Percentiles rank a stretch among this genome's conserved stretches.
phyloP scores from a whole-genome alignment of 2,329 filamentous ascomycete species.

The Fusarium paranaense region DNA sequence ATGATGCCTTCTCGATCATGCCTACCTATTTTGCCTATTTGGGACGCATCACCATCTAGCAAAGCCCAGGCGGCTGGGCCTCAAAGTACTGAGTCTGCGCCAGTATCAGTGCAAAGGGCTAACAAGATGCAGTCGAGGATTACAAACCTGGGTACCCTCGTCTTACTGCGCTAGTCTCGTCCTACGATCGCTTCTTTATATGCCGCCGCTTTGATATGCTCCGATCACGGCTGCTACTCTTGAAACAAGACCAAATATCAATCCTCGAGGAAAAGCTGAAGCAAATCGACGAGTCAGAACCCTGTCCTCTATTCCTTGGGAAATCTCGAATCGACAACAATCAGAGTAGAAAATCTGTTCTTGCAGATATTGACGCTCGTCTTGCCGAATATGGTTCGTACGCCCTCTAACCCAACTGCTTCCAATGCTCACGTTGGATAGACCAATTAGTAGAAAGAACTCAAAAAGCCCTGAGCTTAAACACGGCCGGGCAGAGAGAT shows the following conservation, averaged over 20 bases:
- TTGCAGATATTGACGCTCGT: neutral
- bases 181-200: neutral
- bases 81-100: neutral
- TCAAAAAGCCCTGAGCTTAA: neutral
- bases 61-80: neutral
- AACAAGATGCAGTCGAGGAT: neutral
- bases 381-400: neutral
- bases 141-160: neutral
- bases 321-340: neutral
- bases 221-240: neutral
- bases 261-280: neutral
- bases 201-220: neutral
- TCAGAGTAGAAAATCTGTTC: neutral
- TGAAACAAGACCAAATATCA: neutral
- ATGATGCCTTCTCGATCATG: neutral
- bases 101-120: neutral
- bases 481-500: neutral
- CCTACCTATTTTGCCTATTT: neutral
- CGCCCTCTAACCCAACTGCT: neutral
- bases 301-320: neutral
- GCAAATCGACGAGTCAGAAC: neutral
- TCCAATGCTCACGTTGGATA: neutral
- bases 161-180: neutral
- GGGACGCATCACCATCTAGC: neutral
- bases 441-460: neutral